phyloP scores from a whole-genome alignment of 306 rosid genomes.

The Vigna angularis region DNA sequence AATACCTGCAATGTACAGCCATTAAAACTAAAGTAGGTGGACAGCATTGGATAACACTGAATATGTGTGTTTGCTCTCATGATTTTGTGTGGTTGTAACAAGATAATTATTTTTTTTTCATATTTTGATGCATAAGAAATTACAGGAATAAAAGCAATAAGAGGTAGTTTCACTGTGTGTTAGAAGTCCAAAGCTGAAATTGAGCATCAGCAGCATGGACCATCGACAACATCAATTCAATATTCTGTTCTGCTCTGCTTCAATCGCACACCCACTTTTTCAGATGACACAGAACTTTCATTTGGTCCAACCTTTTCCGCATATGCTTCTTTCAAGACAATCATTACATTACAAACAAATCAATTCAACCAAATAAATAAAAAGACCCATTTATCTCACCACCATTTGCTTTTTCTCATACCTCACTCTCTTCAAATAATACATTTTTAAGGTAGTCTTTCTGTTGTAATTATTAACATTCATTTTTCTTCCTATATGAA shows the following conservation, averaged over 20 bases:
- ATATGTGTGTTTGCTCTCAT: not conserved
- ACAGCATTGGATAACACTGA: not conserved
- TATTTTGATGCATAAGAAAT: not conserved
- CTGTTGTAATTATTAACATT: not conserved
- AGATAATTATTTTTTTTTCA: not conserved
- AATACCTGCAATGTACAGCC: too few relatives aligned
- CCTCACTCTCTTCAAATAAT: not conserved
- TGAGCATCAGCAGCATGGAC: constrained; percentile 4
- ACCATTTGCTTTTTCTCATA: not conserved
- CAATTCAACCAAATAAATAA: not conserved
- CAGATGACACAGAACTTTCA: constrained; percentile 40
- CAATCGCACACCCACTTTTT: constrained; percentile 35
- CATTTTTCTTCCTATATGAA: too few relatives aligned
- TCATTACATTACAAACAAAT: constrained; percentile 29
- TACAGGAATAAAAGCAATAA: not conserved
- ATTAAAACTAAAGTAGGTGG: not conserved
- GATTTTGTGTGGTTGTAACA: not conserved
- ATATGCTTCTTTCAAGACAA: constrained; percentile 33
- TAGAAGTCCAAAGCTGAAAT: not conserved
- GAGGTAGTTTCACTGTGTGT: not conserved
- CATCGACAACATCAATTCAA: constrained; percentile 38
- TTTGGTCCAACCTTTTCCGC: constrained; percentile 39
- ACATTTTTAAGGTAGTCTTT: not conserved
- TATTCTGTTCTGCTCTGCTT: constrained; percentile 29
- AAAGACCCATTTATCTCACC: not conserved